These are phyloP conservation scores for Pezicula neosporulosa DNA, from an alignment of 2,329 filamentous ascomycete species.

Conservation along the genomic window DNA sequence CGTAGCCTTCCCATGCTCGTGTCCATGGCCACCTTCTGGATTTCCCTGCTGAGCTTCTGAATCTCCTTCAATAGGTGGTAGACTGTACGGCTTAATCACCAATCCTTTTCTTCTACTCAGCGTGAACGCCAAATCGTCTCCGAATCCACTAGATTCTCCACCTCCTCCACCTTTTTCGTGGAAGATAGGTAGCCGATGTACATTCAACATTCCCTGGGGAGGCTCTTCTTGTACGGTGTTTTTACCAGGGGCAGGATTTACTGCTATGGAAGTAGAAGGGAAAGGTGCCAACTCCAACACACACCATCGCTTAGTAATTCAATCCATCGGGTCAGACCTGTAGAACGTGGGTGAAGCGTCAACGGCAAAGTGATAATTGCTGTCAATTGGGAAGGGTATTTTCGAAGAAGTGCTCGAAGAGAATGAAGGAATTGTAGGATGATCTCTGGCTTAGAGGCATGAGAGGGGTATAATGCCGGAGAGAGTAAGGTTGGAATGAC, in stretches of 20 bases:
- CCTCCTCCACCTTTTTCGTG: conserved; percentile 86
- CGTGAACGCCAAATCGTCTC: conserved; percentile 88
- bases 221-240: conserved; percentile 64
- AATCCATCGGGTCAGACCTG: conserved; percentile 79
- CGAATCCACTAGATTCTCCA: conserved; percentile 60
- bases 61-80: conserved; percentile 83
- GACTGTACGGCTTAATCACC: conserved; percentile 80
- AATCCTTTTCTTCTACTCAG: conserved; percentile 78
- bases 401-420: conserved; percentile 70
- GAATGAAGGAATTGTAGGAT: conserved; percentile 79
- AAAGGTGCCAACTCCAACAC: conserved; percentile 78
- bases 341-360: conserved; percentile 71
- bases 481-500: conserved; percentile 83
- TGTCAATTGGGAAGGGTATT: conserved; percentile 61
- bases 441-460: conserved; percentile 65
- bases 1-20: conserved; percentile 23
- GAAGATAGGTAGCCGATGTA: conserved; percentile 79
- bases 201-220: conserved; percentile 79
- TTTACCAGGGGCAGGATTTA: conserved; percentile 43
- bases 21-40: conserved; percentile 23
- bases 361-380: conserved; percentile 75
- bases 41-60: conserved; percentile 30
- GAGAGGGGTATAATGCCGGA: conserved; percentile 75
- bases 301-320: conserved; percentile 84
- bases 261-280: conserved; percentile 45